Evolutionary conservation across 331 rosid genomes (phyloP).

Genomic region (Saraca asoca): DNA sequence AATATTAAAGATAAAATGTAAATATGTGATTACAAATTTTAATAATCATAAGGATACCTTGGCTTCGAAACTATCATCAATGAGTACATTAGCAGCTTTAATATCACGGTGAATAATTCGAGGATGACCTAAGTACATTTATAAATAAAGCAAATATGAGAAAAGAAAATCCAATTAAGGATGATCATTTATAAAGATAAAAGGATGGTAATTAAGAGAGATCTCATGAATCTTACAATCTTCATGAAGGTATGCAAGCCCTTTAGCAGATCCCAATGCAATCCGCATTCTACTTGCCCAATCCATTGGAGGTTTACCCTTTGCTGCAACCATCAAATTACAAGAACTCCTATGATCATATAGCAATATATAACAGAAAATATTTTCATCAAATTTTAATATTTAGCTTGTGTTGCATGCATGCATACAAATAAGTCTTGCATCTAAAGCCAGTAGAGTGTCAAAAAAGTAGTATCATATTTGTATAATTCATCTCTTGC

Average conservation of each 20-base stretch:
- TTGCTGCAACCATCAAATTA: conserved; percentile 44
- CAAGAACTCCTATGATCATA: neutral
- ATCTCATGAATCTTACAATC: conserved; percentile 55
- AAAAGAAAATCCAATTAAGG: neutral
- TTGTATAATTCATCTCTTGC: no score
- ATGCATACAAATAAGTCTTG: no score
- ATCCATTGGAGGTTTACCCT: conserved; percentile 67
- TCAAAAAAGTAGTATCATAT: neutral
- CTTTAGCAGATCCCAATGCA: conserved; percentile 77
- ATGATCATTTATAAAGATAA: no score
- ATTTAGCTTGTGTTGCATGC: no score
- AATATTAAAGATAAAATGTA: no score
- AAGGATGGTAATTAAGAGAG: neutral
- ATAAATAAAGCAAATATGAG: neutral
- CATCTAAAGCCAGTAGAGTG: neutral
- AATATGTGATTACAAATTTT: neutral
- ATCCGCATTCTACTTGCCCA: conserved; percentile 72
- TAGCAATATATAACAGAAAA: neutral
- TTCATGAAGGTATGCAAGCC: conserved; percentile 88
- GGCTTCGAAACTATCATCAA: conserved; percentile 76
- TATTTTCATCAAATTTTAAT: neutral
- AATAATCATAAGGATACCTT: conserved; percentile 43
- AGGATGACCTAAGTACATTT: conserved; percentile 58
- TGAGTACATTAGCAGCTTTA: conserved; percentile 72
- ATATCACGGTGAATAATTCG: conserved; percentile 86